A percentile compares a stretch with the other conserved stretches of the same genome.
Conservation (phyloP, 805 yeast species). For the Candida maesae region DNA sequence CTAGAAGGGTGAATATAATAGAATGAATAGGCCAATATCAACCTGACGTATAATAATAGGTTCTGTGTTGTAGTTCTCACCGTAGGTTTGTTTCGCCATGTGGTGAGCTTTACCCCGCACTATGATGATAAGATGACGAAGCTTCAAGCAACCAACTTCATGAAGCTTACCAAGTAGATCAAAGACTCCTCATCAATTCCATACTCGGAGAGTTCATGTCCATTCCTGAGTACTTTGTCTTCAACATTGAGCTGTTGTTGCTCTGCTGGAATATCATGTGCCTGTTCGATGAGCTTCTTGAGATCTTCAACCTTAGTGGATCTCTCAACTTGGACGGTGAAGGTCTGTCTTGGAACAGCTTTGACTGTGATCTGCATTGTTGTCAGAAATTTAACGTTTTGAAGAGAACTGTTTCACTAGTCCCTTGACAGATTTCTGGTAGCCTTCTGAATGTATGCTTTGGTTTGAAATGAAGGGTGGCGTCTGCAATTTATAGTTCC, state of each 20-base stretch:
- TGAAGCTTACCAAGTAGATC: constrained; percentile 59
- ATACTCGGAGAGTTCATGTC: constrained; percentile 90
- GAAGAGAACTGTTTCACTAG: no score
- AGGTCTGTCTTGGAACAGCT: neutral
- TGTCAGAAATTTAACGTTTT: neutral
- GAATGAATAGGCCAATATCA: no score
- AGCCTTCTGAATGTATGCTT: no score
- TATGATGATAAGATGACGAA: no score
- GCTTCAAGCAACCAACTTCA: neutral
- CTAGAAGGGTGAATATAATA: no score
- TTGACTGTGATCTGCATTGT: neutral
- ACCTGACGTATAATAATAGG: neutral
- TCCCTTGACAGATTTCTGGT: no score
- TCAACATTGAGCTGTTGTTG: constrained; percentile 93
- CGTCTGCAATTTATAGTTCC: no score
- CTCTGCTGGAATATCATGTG: constrained; percentile 96
- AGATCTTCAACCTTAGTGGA: constrained; percentile 94
- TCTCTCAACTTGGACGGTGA: constrained; percentile 63
- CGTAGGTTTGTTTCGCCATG: no score
- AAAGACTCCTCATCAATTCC: constrained; percentile 94
- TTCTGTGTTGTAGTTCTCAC: no score
- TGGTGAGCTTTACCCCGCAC: no score
- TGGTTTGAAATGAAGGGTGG: no score
- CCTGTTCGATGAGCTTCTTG: constrained; percentile 91
- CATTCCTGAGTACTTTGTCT: constrained; percentile 93